Percentiles rank a stretch among this genome's conserved stretches.
phyloP scores from a whole-genome alignment of 441 rosid species.

The Aquilaria agallochum region DNA sequence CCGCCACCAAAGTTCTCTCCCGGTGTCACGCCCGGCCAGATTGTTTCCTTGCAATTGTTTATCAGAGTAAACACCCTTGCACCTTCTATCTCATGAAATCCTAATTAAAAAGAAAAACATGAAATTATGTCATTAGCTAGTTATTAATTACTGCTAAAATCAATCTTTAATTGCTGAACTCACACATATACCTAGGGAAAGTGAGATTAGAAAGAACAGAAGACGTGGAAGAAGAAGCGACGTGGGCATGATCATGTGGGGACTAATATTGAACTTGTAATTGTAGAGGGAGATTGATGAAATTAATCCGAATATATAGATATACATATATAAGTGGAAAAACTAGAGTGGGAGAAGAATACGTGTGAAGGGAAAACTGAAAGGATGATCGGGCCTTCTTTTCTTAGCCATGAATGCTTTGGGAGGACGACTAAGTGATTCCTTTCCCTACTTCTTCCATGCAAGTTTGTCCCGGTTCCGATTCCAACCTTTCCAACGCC shows the following conservation, averaged over 20 bases:
- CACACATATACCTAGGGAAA: constrained; percentile 40
- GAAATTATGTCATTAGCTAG: no score
- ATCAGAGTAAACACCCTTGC: constrained; percentile 67
- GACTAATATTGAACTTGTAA: no score
- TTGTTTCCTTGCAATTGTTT: constrained; percentile 60
- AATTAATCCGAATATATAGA: not conserved
- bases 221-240: constrained; percentile 21
- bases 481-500: not conserved
- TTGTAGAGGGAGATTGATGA: not conserved
- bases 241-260: no score
- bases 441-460: constrained; percentile 40
- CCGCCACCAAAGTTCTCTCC: constrained; percentile 78
- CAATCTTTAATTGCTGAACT: not conserved
- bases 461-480: constrained; percentile 44
- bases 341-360: constrained; percentile 30
- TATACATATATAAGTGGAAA: constrained; percentile 21
- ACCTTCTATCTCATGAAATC: constrained; percentile 29
- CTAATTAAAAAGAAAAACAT: constrained; percentile 22
- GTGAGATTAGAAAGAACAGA: constrained; percentile 24
- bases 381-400: constrained; percentile 11
- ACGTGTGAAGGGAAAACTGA: constrained; percentile 35
- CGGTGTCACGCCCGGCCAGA: constrained; percentile 86
- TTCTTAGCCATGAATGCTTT: constrained; percentile 7
- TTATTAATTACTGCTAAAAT: not conserved
- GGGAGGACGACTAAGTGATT: constrained; percentile 25